phyloP scores from a whole-genome alignment of 2,329 filamentous ascomycete species.

The Alternaria infectoria region DNA sequence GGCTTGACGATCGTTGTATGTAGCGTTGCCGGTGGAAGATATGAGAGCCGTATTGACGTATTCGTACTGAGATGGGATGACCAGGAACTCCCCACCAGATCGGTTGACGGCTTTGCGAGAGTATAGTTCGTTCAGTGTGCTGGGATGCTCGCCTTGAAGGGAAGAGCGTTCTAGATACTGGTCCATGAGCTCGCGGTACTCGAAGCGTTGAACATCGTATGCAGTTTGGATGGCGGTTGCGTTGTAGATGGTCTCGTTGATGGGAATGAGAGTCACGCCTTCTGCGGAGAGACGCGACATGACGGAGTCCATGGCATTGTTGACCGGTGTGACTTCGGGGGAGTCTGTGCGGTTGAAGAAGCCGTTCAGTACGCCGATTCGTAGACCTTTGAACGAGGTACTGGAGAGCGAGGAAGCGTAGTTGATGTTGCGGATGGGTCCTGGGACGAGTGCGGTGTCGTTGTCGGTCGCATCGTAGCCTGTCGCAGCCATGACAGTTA shows the following conservation, averaged over 20 bases:
- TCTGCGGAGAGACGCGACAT: conserved; percentile 54
- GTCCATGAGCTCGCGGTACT: conserved; percentile 64
- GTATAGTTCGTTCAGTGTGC: conserved; percentile 59
- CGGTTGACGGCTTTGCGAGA: conserved; percentile 40
- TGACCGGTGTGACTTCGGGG: conserved; percentile 64
- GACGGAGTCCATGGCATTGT: conserved; percentile 58
- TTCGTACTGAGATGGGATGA: conserved; percentile 65
- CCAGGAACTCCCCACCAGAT: conserved; percentile 58
- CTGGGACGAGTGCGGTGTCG: conserved; percentile 57
- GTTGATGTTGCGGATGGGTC: conserved; percentile 51
- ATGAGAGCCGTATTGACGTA: conserved; percentile 59
- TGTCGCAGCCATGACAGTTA: conserved; percentile 61
- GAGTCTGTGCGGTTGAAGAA: conserved; percentile 63
- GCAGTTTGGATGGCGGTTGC: conserved; percentile 54
- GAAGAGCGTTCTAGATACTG: conserved; percentile 59
- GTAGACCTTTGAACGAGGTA: conserved; percentile 47
- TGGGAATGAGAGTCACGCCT: conserved; percentile 59
- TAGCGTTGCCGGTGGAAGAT: conserved; percentile 60
- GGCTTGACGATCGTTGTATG: conserved; percentile 56
- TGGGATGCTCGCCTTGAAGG: conserved; percentile 53
- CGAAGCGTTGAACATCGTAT: conserved; percentile 67
- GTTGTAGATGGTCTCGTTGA: conserved; percentile 60
- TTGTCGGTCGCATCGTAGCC: conserved; percentile 62
- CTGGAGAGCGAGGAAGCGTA: conserved; percentile 53
- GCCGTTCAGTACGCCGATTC: conserved; percentile 60